Evolutionary conservation across 306 rosid species (phyloP).

Genomic region (Sicyos edulis): DNA sequence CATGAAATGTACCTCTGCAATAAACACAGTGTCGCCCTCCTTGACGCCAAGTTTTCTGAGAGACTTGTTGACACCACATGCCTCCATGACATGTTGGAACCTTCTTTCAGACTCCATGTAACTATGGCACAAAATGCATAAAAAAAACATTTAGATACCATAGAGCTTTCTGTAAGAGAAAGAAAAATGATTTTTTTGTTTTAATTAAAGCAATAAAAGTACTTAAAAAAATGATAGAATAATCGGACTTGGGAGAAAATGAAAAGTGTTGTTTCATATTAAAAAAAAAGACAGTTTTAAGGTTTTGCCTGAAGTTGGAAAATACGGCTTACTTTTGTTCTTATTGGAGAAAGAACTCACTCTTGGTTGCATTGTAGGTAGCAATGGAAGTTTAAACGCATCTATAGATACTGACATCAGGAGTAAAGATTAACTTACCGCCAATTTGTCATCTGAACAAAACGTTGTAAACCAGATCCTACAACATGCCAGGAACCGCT

Average conservation of each 20-base stretch:
- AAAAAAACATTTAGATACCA: too few species aligned
- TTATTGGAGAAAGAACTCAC: background rate
- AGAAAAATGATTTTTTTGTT: too few species aligned
- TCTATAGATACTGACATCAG: background rate
- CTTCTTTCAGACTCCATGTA: constrained; percentile 85
- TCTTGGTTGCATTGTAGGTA: background rate
- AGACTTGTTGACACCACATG: constrained; percentile 84
- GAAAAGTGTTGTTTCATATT: too few species aligned
- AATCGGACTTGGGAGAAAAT: too few species aligned
- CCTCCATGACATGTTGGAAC: constrained; percentile 91
- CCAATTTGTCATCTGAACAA: constrained; percentile 97
- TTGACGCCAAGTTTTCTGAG: constrained; percentile 73
- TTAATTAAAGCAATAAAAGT: too few species aligned
- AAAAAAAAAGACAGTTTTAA: background rate
- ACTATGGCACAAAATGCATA: constrained; percentile 33
- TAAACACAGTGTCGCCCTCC: constrained; percentile 83
- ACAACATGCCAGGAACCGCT: constrained; percentile 63
- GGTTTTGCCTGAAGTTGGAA: background rate
- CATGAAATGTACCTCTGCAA: constrained; percentile 59
- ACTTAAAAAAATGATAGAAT: too few species aligned
- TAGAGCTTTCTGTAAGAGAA: too few species aligned
- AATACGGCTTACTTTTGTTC: constrained; percentile 6
- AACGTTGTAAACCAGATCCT: constrained; percentile 87
- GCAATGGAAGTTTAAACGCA: background rate
- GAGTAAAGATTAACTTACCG: constrained; percentile 41